Percentiles rank a stretch among this genome's conserved stretches.
These are phyloP conservation scores for Carex scoparia DNA, from an alignment of 176 grass and related monocot genomes.

Conservation along the genomic window DNA sequence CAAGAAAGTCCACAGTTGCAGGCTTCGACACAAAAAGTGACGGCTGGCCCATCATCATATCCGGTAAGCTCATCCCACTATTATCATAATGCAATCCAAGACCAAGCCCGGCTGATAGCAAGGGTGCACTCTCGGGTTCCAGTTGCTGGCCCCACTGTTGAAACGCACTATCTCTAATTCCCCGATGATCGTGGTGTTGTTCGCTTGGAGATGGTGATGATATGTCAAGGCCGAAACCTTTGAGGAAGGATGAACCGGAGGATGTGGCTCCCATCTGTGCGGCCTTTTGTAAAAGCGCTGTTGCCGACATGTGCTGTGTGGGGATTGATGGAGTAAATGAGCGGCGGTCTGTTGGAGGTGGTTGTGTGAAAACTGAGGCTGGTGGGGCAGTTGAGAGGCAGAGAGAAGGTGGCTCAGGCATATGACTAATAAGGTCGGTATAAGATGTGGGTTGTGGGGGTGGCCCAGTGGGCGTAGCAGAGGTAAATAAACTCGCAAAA, in stretches of 20 bases:
- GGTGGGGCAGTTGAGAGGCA: constrained; percentile 55
- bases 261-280: constrained; percentile 83
- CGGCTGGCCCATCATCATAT: constrained; percentile 75
- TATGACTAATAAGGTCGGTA: constrained; percentile 5
- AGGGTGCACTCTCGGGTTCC: constrained; percentile 31
- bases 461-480: constrained; percentile 29
- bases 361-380: constrained; percentile 41
- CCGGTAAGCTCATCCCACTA: constrained; percentile 33
- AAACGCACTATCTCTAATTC: constrained; percentile 29
- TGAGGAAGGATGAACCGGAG: constrained; percentile 67
- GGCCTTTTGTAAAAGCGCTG: constrained; percentile 83
- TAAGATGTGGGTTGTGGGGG: constrained; percentile 28
- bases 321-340: constrained; percentile 45
- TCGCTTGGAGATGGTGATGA: constrained; percentile 32
- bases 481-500: constrained; percentile 67
- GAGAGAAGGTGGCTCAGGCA: constrained; percentile 43
- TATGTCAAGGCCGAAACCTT: constrained; percentile 57
- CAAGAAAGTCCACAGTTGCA: constrained; percentile 79
- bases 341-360: constrained; percentile 24
- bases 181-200: constrained; percentile 40
- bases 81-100: constrained; percentile 59
- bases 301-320: constrained; percentile 87
- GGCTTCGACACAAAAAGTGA: constrained; percentile 63
- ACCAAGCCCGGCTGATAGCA: constrained; percentile 72
- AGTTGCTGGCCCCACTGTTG: constrained; percentile 51